These are phyloP conservation scores for Trametes villosa DNA, from an alignment of 768 basidiomycete genomes.

Conservation along the genomic window DNA sequence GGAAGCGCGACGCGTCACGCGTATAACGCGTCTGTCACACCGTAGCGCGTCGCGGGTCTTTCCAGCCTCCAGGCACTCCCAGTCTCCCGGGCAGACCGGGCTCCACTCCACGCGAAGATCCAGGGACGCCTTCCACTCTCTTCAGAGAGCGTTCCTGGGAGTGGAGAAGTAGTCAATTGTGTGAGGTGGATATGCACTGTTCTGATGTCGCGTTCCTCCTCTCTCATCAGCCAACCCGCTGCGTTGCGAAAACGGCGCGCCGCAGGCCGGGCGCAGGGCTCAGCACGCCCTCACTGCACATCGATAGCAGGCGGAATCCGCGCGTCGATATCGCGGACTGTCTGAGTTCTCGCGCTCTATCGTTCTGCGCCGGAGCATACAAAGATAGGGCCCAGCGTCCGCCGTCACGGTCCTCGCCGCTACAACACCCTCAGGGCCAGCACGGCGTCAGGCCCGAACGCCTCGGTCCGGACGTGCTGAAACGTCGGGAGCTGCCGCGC, in stretches of 20 bases:
- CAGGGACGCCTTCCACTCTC: too few relatives aligned
- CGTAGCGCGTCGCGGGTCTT: background rate
- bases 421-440: slow-evolving; percentile 29
- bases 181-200: background rate
- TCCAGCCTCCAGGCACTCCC: background rate
- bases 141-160: too few relatives aligned
- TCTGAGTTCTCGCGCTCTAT: background rate
- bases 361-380: slow-evolving; percentile 19
- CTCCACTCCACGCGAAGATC: too few relatives aligned
- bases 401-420: too few relatives aligned
- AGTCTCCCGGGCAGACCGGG: background rate
- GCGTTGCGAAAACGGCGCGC: background rate
- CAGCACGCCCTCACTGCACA: background rate
- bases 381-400: too few relatives aligned
- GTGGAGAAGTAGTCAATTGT: background rate
- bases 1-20: background rate
- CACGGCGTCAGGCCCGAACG: slow-evolving; percentile 36
- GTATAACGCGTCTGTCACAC: slow-evolving; percentile 12
- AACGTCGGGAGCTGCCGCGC: slow-evolving; percentile 28
- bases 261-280: background rate
- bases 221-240: background rate
- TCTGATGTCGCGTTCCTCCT: too few relatives aligned
- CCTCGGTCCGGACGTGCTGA: slow-evolving; percentile 32
- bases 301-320: background rate
- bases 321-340: background rate